These are phyloP conservation scores for Leucocoprinus sp. DNA, from an alignment of 768 basidiomycete genomes.

Conservation along the genomic window DNA sequence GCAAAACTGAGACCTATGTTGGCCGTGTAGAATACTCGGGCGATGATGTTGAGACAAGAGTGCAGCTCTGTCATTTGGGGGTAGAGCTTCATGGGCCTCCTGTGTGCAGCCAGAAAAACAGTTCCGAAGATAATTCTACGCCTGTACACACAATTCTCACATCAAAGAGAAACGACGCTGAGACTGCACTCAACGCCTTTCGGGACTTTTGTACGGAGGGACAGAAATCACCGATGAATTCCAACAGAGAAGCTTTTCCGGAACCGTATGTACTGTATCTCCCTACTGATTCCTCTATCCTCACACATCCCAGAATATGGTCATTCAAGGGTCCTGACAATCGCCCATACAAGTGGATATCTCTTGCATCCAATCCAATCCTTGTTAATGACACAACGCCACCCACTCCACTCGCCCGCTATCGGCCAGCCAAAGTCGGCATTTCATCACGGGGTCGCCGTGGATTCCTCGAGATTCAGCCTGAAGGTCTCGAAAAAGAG, in stretches of 20 bases:
- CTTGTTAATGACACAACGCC: conserved; percentile 22
- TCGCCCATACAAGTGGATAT: conserved; percentile 33
- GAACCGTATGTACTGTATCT: conserved; percentile 9
- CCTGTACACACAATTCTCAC: neutral
- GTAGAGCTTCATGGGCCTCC: neutral
- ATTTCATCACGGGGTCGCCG: conserved; percentile 27
- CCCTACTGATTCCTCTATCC: neutral
- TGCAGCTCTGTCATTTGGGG: conserved; percentile 17
- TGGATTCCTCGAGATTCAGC: conserved; percentile 28
- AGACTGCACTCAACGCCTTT: conserved; percentile 6
- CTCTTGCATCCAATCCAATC: conserved; percentile 27
- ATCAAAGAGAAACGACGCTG: neutral
- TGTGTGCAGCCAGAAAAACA: neutral
- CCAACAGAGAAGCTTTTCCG: neutral
- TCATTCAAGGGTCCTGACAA: conserved; percentile 23
- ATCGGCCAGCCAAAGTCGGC: conserved; percentile 27
- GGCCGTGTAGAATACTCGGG: conserved; percentile 22
- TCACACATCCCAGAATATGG: conserved; percentile 29
- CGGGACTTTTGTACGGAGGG: conserved; percentile 3
- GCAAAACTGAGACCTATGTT: conserved; percentile 25
- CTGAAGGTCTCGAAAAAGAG: conserved; percentile 21
- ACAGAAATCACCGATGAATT: neutral
- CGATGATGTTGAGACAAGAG: conserved; percentile 15
- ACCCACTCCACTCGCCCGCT: conserved; percentile 23
- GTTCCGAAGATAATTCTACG: conserved; percentile 12